Percentiles rank a stretch among this genome's conserved stretches.
phyloP scores from a whole-genome alignment of 2,329 filamentous ascomycete genomes.

The Cercospora beticola region DNA sequence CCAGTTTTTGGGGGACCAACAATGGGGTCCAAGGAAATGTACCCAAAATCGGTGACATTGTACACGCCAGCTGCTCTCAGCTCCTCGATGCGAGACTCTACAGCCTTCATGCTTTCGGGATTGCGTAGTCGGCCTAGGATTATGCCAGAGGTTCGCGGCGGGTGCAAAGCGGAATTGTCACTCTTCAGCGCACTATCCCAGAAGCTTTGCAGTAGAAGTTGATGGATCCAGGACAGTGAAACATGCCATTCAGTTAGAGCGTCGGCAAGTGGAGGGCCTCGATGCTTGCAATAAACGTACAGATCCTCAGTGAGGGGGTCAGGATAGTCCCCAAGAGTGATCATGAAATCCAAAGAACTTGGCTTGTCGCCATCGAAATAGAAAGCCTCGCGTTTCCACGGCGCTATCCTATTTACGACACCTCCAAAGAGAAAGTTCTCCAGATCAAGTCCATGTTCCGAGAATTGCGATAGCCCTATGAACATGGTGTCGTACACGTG shows the following conservation, averaged over 20 bases:
- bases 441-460: neutral
- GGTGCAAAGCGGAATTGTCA: neutral
- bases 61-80: neutral
- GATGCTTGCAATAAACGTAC: neutral
- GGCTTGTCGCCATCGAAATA: neutral
- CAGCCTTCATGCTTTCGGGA: neutral
- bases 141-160: neutral
- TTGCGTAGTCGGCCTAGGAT: neutral
- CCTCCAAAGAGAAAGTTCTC: conserved; percentile 1
- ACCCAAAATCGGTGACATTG: neutral
- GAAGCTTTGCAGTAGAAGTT: neutral
- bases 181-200: neutral
- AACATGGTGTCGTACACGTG: neutral
- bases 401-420: too few relatives aligned
- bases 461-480: neutral
- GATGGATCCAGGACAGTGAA: neutral
- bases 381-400: too few relatives aligned
- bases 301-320: neutral
- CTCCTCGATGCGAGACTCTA: neutral
- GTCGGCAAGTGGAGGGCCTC: neutral
- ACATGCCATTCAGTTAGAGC: neutral
- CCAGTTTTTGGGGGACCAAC: too few relatives aligned
- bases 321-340: neutral
- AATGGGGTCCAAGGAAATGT: neutral
- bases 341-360: neutral